These are phyloP conservation scores for Pythium vanterpoolii DNA, from an alignment of 352 stramenopile genomes.

Conservation along the genomic window DNA sequence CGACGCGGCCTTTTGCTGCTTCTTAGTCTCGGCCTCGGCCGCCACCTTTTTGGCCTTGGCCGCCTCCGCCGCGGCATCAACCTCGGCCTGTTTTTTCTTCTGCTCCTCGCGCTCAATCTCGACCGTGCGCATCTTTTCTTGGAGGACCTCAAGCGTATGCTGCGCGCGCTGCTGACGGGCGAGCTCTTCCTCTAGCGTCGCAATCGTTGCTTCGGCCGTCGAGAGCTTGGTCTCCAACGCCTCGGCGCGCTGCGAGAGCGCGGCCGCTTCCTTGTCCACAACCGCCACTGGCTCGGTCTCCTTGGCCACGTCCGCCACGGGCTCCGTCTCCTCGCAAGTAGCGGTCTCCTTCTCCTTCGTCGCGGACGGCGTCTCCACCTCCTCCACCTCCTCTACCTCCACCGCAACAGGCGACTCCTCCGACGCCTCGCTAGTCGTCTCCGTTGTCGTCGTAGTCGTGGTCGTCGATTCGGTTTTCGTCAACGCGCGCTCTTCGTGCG, in stretches of 20 bases:
- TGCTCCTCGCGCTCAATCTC: constrained; percentile 13
- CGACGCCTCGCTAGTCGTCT: constrained; percentile 16
- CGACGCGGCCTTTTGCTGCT: constrained; percentile 11
- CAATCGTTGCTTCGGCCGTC: constrained; percentile 17
- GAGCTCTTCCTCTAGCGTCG: constrained; percentile 27
- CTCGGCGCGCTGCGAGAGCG: constrained; percentile 29
- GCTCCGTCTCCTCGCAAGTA: not conserved
- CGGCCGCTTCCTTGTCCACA: constrained; percentile 9
- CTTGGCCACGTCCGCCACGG: constrained; percentile 8
- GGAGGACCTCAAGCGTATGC: constrained; percentile 14
- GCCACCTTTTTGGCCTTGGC: constrained; percentile 12
- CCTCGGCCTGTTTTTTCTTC: constrained; percentile 17
- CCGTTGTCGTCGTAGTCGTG: constrained; percentile 13
- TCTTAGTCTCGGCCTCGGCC: constrained; percentile 13
- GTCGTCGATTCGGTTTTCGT: constrained; percentile 23
- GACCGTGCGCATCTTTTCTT: constrained; percentile 19
- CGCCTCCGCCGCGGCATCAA: constrained; percentile 1
- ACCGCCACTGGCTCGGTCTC: constrained; percentile 6
- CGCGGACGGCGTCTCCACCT: not conserved
- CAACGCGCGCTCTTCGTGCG: not conserved
- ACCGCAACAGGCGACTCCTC: constrained; percentile 13
- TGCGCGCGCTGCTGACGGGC: constrained; percentile 9
- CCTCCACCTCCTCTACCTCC: constrained; percentile 13
- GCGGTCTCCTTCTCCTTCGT: not conserved
- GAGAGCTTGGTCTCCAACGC: constrained; percentile 29